A percentile compares a stretch with the other conserved stretches of the same genome.
phyloP scores from a whole-genome alignment of 2,329 filamentous ascomycete species.

The Claviceps spartinae region DNA sequence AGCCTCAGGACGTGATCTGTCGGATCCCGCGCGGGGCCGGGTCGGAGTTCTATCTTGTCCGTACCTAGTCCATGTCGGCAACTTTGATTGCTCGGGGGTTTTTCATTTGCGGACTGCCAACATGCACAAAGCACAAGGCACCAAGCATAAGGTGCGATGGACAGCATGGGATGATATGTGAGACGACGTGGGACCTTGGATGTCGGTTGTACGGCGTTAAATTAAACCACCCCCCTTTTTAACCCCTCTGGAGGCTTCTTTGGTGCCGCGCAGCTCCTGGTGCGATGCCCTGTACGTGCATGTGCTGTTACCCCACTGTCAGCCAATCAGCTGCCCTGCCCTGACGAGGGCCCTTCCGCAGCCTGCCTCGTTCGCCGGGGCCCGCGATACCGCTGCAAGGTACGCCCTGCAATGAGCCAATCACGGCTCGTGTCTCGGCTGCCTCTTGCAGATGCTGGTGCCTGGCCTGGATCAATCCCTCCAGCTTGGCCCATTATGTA shows the following conservation, averaged over 20 bases:
- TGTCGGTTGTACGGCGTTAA: constrained; percentile 1
- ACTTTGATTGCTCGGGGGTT: too few species aligned
- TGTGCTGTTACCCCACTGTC: background rate
- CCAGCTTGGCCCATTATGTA: too few species aligned
- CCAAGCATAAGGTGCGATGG: too few species aligned
- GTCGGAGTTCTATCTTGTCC: background rate
- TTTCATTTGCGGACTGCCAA: too few species aligned
- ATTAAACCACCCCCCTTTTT: constrained; percentile 3
- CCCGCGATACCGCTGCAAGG: constrained; percentile 4
- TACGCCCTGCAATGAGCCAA: background rate
- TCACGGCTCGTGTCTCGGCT: background rate
- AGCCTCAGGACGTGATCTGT: background rate
- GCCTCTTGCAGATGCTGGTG: background rate
- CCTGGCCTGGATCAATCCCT: too few species aligned
- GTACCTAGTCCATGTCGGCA: background rate
- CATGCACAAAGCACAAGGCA: too few species aligned
- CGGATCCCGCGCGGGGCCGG: background rate
- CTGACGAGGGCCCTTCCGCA: constrained; percentile 2
- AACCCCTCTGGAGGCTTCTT: background rate
- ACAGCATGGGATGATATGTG: too few species aligned
- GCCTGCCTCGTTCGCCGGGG: constrained; percentile 9
- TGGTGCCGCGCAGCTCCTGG: background rate
- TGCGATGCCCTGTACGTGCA: background rate
- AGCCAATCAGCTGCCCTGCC: background rate
- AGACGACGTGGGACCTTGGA: background rate